Evolutionary conservation across 345 rosid species (phyloP).

Genomic region (Camelina neglecta): DNA sequence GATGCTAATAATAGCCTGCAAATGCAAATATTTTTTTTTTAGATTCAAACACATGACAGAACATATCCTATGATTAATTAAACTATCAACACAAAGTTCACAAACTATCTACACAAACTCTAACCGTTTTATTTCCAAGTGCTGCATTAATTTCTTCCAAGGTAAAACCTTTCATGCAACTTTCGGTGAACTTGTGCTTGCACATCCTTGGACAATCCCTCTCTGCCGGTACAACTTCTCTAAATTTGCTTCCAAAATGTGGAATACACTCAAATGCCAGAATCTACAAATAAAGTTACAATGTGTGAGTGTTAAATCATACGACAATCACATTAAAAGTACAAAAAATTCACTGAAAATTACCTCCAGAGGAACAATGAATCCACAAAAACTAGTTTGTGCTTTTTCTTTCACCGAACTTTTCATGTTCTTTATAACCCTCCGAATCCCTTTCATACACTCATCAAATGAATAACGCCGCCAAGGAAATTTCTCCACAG

Average conservation of each 20-base stretch:
- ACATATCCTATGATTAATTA: no score
- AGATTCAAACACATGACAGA: not conserved
- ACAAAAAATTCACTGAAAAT: no score
- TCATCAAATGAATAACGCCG: not conserved
- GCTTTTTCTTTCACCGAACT: not conserved
- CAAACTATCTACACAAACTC: no score
- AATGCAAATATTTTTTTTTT: no score
- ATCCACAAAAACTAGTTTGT: not conserved
- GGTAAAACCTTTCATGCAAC: not conserved
- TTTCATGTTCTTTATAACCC: not conserved
- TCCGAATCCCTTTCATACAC: not conserved
- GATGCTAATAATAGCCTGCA: no score
- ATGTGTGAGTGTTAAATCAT: no score
- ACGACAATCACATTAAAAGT: no score
- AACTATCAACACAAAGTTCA: no score
- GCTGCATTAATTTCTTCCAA: not conserved
- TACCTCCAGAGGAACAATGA: not conserved
- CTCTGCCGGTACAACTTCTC: not conserved
- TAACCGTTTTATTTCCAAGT: not conserved
- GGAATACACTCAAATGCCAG: constrained; percentile 8
- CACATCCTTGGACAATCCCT: not conserved
- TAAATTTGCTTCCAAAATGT: not conserved
- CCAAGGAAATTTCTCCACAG: not conserved
- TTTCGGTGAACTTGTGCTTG: not conserved
- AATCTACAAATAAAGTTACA: not conserved